A percentile compares a stretch with the other conserved stretches of the same genome.
Evolutionary conservation across 2,329 filamentous ascomycete genomes (phyloP).

Genomic region (Onygenales sp.): DNA sequence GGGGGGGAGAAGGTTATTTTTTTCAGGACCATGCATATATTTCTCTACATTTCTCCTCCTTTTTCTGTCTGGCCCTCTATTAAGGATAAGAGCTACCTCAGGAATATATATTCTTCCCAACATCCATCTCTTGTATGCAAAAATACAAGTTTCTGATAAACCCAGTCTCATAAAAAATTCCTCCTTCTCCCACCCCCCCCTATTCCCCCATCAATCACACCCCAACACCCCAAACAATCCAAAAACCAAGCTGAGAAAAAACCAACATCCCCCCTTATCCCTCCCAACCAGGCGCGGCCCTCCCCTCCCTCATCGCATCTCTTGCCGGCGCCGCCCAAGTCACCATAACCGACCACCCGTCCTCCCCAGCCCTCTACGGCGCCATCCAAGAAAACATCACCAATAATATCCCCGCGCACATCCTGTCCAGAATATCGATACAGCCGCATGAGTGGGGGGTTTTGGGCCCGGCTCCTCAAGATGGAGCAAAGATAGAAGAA

Average conservation of each 20-base stretch:
- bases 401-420: slow-evolving; percentile 31
- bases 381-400: slow-evolving; percentile 39
- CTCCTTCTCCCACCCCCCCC: not conserved
- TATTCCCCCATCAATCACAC: not conserved
- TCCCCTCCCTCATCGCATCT: slow-evolving; percentile 30
- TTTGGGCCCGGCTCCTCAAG: slow-evolving; percentile 17
- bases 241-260: slow-evolving; percentile 3
- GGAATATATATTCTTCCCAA: not conserved
- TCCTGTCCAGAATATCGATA: slow-evolving; percentile 23
- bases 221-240: not conserved
- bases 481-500: not conserved
- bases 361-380: slow-evolving; percentile 30
- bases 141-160: too few species aligned
- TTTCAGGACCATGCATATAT: not conserved
- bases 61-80: not conserved
- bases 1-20: not conserved
- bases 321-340: slow-evolving; percentile 30
- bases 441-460: slow-evolving; percentile 48
- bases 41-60: not conserved
- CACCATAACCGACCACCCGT: slow-evolving; percentile 43
- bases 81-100: not conserved
- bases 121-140: too few species aligned
- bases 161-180: not conserved
- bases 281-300: slow-evolving; percentile 25
- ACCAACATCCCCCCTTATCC: not conserved